Evolutionary conservation across 148 eudicot species (phyloP), one percentile per base, ranked within the genome.

Genomic region (Fagopyrum esculentum): DNA sequence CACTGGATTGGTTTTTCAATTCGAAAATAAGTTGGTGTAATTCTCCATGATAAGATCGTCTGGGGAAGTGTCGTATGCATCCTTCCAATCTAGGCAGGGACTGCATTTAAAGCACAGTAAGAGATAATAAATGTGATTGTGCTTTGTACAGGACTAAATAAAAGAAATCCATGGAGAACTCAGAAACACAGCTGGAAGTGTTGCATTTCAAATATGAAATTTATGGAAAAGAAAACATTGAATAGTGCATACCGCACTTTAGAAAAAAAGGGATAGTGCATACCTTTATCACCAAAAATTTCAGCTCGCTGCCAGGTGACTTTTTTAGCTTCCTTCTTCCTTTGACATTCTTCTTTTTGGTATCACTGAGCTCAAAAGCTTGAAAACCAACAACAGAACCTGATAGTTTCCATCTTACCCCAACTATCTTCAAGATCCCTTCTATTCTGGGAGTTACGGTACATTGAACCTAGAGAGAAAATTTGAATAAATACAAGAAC

Each of bases 351-450:
- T 78, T 87, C 78, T 80, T 89, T 78, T 85, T 92, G 26, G 79
- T 80, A 77, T 83, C 78, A 63, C 85, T 84, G 26, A 90, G 71
- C 71, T 83, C 82, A 73, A 95, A 92, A 61, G 79, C 82, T 79
- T 83, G 89, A 78, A 89, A 86, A 55, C 96, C 99, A 74, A 83
- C 84, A 73, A 95, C 91, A 54, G 89, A 87, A 80, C 91, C 93
- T 68, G 97, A 95, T 73, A 95, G 83, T 81, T 92, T 92, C 99
- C 99, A 95, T 81, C 92, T 79, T 57, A 95, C 91, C 80, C 99
- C 99, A 79, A 87, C 91, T 74, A 95, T 78, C 75, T 86, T 83
- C 70, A 95, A 83, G 54, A 83, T 78, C 78, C 99, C 99, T 85
- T 95, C 99, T 60, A 69, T 76, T 82, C 77, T 84, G 71, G 99